A percentile compares a stretch with the other conserved stretches of the same genome.
Evolutionary conservation across 192 early-diverging fungal genomes (phyloP).

Genomic region (Jimgerdemannia lactiflua): DNA sequence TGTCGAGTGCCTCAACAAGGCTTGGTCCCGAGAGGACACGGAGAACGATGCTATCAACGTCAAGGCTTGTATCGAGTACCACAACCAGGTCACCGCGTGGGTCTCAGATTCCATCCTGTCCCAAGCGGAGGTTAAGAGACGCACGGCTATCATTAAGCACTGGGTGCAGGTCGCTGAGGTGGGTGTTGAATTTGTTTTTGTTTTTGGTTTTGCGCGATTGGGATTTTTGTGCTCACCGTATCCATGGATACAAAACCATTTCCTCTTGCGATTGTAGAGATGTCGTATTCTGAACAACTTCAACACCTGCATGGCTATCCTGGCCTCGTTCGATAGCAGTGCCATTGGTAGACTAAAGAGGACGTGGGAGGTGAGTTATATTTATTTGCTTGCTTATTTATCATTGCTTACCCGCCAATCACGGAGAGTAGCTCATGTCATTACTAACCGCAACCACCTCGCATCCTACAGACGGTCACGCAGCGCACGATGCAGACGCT

Average conservation of each 20-base stretch:
- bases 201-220: neutral
- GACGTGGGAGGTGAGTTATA: constrained; percentile 73
- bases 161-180: constrained; percentile 81
- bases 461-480: constrained; percentile 24
- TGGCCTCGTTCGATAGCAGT: constrained; percentile 86
- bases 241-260: neutral
- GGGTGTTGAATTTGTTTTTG: constrained; percentile 10
- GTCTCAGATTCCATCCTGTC: constrained; percentile 79
- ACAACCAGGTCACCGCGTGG: constrained; percentile 87
- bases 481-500: constrained; percentile 53
- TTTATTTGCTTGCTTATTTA: neutral
- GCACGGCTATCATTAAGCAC: constrained; percentile 74
- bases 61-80: constrained; percentile 81
- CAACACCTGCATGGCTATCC: constrained; percentile 87
- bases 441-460: neutral
- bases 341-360: constrained; percentile 86
- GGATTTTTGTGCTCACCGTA: neutral
- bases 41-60: constrained; percentile 78
- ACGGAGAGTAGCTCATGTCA: neutral
- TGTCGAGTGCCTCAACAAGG: constrained; percentile 88
- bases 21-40: constrained; percentile 67
- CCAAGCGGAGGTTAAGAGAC: constrained; percentile 79
- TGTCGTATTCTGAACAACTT: constrained; percentile 92
- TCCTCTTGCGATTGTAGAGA: constrained; percentile 29
- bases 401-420: neutral